Evolutionary conservation across 1,139 yeast genomes (phyloP), one percentile per base, ranked within the genome.

Genomic region (Nakaseomyces glabratus): DNA sequence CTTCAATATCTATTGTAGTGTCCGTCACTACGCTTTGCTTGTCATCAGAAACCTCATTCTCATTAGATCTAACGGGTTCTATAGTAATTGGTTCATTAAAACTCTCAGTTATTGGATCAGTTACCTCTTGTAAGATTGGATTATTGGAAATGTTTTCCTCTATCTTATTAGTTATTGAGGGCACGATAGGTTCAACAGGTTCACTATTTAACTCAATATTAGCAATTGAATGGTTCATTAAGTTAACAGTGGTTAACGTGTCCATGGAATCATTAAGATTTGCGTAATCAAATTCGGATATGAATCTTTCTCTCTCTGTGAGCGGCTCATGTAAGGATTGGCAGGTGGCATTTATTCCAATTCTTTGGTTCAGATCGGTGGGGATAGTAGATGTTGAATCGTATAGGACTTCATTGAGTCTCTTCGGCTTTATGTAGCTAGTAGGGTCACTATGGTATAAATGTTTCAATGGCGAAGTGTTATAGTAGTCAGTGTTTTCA

Each of bases 381-480:
- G 22, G 21, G 5, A 18, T 13, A 5, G 23, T 21, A 6, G 28
- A 20, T 8, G 6, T 21, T 4, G 28, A 20, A 17, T 20, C 23
- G 8, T 41, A 38, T 14, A 46, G 23, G 2, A 43, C 47, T 13
- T 40, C 44, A 23, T 46, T 46, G 21, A 42, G 18, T 22, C 46
- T 41, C 16, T 41, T 45, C 3, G 50, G 50, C 35, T 35, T 43
- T n/a, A 43, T 38, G 28, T 37, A 31, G n/a, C 17, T 34, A 4
- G 42, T 35, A 6, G 37, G 32, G 22, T 43, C 46, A 35, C 44
- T 44, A 37, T 49, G 55, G 37, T 44, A 51, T 13, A 48, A 33
- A 33, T 51, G 53, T 23, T 48, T 52, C 33, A 52, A 35, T 4
- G 58, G 57, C 9, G 56, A 51, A 4, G 51, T 45, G 35, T 53